These are phyloP conservation scores for Aurantiochytrium sp. DNA, from an alignment of 108 stramenopile genomes.

Conservation along the genomic window DNA sequence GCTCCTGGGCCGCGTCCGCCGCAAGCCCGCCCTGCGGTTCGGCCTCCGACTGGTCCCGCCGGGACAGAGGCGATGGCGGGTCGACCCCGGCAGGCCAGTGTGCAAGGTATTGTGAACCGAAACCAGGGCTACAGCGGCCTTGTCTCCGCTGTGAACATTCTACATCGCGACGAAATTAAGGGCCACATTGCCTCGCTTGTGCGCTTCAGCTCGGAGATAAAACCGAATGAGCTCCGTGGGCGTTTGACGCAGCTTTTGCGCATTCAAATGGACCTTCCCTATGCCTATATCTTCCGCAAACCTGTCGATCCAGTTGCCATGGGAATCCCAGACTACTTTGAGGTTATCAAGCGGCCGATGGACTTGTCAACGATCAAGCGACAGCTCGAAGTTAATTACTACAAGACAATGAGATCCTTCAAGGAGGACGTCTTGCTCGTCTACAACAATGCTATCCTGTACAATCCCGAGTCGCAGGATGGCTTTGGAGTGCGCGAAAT, in stretches of 20 bases:
- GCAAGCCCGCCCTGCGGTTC: neutral
- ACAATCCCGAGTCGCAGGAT: slow-evolving; percentile 33
- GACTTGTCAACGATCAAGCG: slow-evolving; percentile 40
- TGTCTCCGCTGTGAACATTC: neutral
- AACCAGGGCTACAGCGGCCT: neutral
- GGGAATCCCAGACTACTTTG: slow-evolving; percentile 30
- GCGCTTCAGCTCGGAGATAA: neutral
- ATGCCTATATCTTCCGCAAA: slow-evolving; percentile 14
- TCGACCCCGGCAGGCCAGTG: neutral
- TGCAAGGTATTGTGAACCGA: neutral
- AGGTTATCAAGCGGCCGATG: slow-evolving; percentile 43
- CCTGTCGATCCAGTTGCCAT: slow-evolving; percentile 45
- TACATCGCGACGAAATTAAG: neutral
- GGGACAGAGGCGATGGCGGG: neutral
- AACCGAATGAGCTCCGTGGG: neutral
- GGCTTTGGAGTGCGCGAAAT: neutral
- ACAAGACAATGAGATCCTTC: neutral
- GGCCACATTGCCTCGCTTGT: neutral
- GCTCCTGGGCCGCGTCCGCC: neutral
- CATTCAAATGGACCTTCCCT: neutral
- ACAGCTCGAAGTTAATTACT: neutral
- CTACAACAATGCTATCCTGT: neutral
- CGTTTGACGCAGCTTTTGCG: neutral
- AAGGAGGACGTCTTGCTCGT: neutral
- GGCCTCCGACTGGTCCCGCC: neutral